Evolutionary conservation across 1,284 basidiomycete species (phyloP).

Genomic region (Trichosporon ovoides): DNA sequence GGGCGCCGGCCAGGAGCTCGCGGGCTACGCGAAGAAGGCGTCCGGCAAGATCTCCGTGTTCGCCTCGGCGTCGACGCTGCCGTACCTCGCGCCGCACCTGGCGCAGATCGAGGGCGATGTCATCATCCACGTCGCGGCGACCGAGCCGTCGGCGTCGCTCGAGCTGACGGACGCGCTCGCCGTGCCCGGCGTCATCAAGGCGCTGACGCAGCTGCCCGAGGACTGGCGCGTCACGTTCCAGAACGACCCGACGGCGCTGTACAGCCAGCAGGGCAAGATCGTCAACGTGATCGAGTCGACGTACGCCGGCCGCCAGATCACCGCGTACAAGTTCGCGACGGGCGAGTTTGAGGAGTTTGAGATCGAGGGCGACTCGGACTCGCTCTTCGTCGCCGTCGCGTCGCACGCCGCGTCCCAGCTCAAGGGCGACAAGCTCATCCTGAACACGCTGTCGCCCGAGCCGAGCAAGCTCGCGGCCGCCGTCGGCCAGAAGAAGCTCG

Average conservation of each 20-base stretch:
- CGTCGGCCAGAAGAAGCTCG: conserved; percentile 30
- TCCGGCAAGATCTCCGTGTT: conserved; percentile 44
- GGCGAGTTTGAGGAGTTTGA: conserved; percentile 27
- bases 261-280: conserved; percentile 32
- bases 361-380: conserved; percentile 21
- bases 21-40: conserved; percentile 61
- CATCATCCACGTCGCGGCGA: conserved; percentile 71
- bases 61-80: conserved; percentile 52
- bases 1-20: conserved; percentile 75
- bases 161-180: conserved; percentile 61
- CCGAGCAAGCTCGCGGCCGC: conserved; percentile 33
- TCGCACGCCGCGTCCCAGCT: conserved; percentile 33
- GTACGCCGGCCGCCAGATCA: conserved; percentile 39
- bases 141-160: conserved; percentile 58
- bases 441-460: conserved; percentile 39
- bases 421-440: conserved; percentile 30
- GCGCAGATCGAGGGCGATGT: conserved; percentile 62
- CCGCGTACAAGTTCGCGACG: conserved; percentile 40
- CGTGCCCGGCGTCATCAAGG: conserved; percentile 48
- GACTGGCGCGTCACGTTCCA: conserved; percentile 65
- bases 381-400: conserved; percentile 37
- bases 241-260: conserved; percentile 54
- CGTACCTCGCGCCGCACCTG: conserved; percentile 69
- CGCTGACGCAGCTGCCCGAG: conserved; percentile 61
- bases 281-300: conserved; percentile 48